Conservation (phyloP, 257 asterid species). For the Fraxinus americana region DNA sequence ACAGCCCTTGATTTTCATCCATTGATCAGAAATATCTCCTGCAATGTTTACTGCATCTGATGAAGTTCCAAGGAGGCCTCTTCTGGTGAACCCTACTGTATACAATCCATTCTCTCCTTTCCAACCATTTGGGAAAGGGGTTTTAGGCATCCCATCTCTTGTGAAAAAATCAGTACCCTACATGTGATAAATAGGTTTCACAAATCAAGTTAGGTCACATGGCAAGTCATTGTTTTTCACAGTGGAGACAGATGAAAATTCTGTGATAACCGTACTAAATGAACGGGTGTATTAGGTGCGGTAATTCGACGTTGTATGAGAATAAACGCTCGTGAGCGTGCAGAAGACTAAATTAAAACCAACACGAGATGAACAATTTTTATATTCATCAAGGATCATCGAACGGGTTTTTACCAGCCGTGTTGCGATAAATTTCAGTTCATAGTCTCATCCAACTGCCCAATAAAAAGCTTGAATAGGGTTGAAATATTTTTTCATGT, state of each 20-base stretch:
- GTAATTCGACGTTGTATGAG: no score
- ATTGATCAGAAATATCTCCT: constrained; percentile 52
- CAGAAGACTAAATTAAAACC: no score
- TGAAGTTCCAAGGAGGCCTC: constrained; percentile 82
- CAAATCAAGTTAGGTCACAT: constrained; percentile 11
- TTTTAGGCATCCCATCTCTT: constrained; percentile 75
- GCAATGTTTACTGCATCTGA: constrained; percentile 76
- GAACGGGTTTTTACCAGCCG: background rate
- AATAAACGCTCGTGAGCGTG: background rate
- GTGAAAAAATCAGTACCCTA: constrained; percentile 80
- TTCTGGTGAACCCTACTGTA: constrained; percentile 84
- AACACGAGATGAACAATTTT: background rate
- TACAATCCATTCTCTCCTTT: constrained; percentile 83
- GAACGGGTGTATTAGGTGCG: background rate
- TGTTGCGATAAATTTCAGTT: background rate
- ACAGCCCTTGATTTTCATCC: constrained; percentile 45
- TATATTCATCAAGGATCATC: no score
- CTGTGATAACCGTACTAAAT: background rate
- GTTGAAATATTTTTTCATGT: background rate
- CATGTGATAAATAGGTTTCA: background rate
- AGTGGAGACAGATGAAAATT: background rate
- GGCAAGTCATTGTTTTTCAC: background rate
- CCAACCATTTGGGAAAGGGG: constrained; percentile 89
- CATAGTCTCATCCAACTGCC: background rate
- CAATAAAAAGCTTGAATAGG: background rate